Evolutionary conservation across 2,329 filamentous ascomycete genomes (phyloP), one percentile per base, ranked within the genome.

Genomic region (Cordyceps militaris): DNA sequence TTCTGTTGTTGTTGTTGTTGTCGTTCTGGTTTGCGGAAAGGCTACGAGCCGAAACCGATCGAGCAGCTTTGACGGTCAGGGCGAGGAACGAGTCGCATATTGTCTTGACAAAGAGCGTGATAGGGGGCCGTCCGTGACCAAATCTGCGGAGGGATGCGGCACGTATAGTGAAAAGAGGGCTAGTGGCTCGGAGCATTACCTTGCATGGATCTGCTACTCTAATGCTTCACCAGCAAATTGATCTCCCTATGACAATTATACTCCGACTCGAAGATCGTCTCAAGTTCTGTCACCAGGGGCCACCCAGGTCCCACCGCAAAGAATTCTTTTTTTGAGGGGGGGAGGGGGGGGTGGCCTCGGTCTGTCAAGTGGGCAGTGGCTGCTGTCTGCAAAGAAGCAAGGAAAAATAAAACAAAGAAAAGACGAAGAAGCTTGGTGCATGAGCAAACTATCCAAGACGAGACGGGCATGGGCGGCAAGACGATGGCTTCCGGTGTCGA

Each of bases 201-300:
- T 62, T 63, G 62, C 62, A 64, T 63, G 76, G 70, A 76, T 73
- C 69, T 74, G 65, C 71, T 73, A 69, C 69, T 70, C 71, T 73
- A 75, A 74, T 75, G 74, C 75, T 77, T 73, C 71, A 73, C 73
- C 71, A 71, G 61, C 62, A 16, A 60, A 60, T 62, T 63, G 63
- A 70, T 69, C 69, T 60, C 34, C 59, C 59, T 60, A 42, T 56
- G 53, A 56, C 53, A 56, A 48, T 56, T 47, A 40, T 48, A 59
- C 58, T 58, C 61, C 60, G 65, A 61, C 61, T 65, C 60, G 65
- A 61, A 64, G 63, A 67, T 65, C 61, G 66, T 67, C 65, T 67
- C 65, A 65, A 66, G 60, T 61, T 60, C 52, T 40, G 59, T 56
- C 53, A 60, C 55, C 55, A 50, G 47, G 55, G 43, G 54, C 42